These are phyloP conservation scores for Lantana camara DNA, from an alignment of 257 asterid species.

Conservation along the genomic window DNA sequence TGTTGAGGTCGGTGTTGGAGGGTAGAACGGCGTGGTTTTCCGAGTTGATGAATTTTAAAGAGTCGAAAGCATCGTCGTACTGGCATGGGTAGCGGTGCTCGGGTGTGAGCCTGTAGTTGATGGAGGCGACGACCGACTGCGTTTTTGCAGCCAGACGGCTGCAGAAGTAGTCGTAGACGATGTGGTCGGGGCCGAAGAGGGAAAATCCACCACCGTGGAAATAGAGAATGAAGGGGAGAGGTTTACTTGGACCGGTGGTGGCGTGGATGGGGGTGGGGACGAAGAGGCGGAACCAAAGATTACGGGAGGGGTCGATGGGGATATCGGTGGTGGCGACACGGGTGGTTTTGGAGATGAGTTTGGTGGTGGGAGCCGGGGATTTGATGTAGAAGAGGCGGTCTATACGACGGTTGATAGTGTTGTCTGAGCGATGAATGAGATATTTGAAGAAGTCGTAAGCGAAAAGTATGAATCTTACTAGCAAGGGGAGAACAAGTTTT, in stretches of 20 bases:
- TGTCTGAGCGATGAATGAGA: background rate
- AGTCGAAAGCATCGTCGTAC: conserved; percentile 31
- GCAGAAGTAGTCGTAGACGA: background rate
- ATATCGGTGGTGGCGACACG: conserved; percentile 23
- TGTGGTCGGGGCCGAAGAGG: conserved; percentile 9
- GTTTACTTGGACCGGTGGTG: background rate
- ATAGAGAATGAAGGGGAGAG: conserved; percentile 29
- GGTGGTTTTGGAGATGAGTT: conserved; percentile 8
- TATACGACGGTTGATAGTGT: conserved; percentile 24
- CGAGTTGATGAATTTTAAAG: conserved; percentile 28
- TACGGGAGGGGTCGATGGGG: conserved; percentile 28
- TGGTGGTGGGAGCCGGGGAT: conserved; percentile 20
- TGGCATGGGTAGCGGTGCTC: conserved; percentile 31
- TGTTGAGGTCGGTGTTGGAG: conserved; percentile 13
- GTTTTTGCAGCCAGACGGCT: conserved; percentile 4
- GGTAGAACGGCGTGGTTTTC: background rate
- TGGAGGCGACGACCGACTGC: conserved; percentile 26
- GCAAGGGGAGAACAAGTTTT: conserved; percentile 22
- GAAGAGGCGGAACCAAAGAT: conserved; percentile 37
- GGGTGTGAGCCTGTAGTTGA: conserved; percentile 39
- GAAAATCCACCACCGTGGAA: conserved; percentile 36
- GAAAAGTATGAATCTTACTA: conserved; percentile 4
- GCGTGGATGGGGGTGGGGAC: conserved; percentile 12
- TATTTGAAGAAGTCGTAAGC: background rate
- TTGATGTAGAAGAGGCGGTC: conserved; percentile 4